A percentile compares a stretch with the other conserved stretches of the same genome.
phyloP scores from a whole-genome alignment of 2,329 filamentous ascomycete species.

The Remersonia thermophila region DNA sequence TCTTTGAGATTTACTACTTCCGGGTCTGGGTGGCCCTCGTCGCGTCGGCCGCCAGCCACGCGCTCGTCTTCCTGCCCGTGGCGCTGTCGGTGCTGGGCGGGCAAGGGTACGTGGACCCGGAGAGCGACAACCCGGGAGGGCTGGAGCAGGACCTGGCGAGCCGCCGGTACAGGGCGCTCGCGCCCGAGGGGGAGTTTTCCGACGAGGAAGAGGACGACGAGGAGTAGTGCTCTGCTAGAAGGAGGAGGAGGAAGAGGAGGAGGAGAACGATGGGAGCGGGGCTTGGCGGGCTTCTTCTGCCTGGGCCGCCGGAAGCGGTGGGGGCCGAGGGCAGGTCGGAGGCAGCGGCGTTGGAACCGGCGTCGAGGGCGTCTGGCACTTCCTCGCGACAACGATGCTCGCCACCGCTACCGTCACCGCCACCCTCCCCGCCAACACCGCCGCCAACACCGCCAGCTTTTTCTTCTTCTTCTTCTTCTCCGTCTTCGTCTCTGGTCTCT shows the following conservation, averaged over 20 bases:
- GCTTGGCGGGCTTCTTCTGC: not conserved
- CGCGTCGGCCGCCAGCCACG: conserved; percentile 76
- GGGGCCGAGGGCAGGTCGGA: too few species aligned
- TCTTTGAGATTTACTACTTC: conserved; percentile 99
- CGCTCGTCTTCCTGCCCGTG: conserved; percentile 83
- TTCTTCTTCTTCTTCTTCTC: too few species aligned
- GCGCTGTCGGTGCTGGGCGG: conserved; percentile 77
- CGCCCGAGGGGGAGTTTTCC: conserved; percentile 22
- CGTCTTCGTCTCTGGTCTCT: too few species aligned
- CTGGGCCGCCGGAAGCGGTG: too few species aligned
- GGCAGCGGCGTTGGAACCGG: too few species aligned
- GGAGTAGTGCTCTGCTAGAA: too few species aligned
- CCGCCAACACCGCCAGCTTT: too few species aligned
- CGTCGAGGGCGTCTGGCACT: too few species aligned
- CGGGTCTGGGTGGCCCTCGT: conserved; percentile 90
- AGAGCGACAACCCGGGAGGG: conserved; percentile 59
- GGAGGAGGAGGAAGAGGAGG: conserved; percentile 1
- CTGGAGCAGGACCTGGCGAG: conserved; percentile 80
- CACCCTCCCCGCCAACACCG: too few species aligned
- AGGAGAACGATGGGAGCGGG: not conserved
- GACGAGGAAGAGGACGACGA: conserved; percentile 11
- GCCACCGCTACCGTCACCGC: too few species aligned
- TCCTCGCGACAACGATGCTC: too few species aligned
- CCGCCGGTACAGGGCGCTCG: conserved; percentile 62
- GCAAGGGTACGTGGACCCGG: conserved; percentile 75